Percentiles rank a stretch among this genome's conserved stretches.
These are phyloP conservation scores for Metschnikowia drakensbergensis DNA, from an alignment of 805 yeast genomes.

Conservation along the genomic window DNA sequence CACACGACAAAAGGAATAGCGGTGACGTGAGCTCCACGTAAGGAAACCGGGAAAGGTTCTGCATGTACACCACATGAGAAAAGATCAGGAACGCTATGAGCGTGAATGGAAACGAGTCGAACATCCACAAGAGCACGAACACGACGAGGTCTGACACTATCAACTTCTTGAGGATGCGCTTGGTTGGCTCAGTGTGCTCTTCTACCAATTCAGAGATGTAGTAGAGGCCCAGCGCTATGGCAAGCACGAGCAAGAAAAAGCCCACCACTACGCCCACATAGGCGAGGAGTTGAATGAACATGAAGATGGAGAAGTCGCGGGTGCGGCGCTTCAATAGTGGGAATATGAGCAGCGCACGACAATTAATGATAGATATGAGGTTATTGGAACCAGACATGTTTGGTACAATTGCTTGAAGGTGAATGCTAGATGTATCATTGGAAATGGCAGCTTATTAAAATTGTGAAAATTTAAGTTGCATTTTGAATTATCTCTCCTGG, in stretches of 20 bases:
- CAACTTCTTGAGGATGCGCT: slow-evolving; percentile 56
- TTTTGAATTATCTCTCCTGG: background rate
- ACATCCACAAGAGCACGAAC: slow-evolving; percentile 54
- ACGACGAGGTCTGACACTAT: slow-evolving; percentile 59
- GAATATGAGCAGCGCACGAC: slow-evolving; percentile 3
- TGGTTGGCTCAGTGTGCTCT: slow-evolving; percentile 86
- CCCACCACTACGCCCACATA: slow-evolving; percentile 38
- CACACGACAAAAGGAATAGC: slow-evolving; percentile 64
- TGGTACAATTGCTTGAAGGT: too few species aligned
- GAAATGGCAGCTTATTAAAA: background rate
- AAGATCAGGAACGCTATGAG: slow-evolving; percentile 63
- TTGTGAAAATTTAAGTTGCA: too few species aligned
- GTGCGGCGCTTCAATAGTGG: background rate
- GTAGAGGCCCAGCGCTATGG: slow-evolving; percentile 88
- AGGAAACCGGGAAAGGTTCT: slow-evolving; percentile 79
- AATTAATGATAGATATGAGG: background rate
- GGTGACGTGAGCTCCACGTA: slow-evolving; percentile 72
- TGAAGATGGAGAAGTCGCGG: slow-evolving; percentile 8
- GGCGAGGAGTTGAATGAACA: slow-evolving; percentile 40
- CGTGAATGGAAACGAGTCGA: slow-evolving; percentile 78
- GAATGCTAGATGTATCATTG: too few species aligned
- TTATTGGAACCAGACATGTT: too few species aligned
- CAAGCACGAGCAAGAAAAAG: slow-evolving; percentile 36
- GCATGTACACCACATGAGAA: slow-evolving; percentile 70
- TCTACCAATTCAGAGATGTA: slow-evolving; percentile 90